phyloP scores from a whole-genome alignment of 306 rosid species.

The Lotus japonicus region DNA sequence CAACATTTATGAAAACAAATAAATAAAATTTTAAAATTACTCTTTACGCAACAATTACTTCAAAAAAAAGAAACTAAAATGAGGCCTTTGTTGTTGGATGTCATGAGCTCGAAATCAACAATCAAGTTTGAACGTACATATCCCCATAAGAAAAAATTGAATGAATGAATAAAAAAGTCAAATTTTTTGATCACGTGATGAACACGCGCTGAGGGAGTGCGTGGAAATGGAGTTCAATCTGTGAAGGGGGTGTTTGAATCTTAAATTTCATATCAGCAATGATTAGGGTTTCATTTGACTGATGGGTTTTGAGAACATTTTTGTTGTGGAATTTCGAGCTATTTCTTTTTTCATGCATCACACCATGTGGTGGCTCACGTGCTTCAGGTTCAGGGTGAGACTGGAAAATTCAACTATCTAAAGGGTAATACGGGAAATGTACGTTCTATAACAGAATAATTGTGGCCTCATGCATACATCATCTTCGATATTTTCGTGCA shows the following conservation, averaged over 20 bases:
- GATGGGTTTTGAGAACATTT: conserved; percentile 16
- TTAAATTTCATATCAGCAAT: conserved; percentile 45
- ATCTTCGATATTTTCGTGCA: conserved; percentile 43
- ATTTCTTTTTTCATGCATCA: conserved; percentile 15
- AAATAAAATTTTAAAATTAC: background rate
- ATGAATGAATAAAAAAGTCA: background rate
- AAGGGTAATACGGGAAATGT: conserved; percentile 26
- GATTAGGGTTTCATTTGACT: conserved; percentile 50
- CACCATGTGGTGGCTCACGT: conserved; percentile 24
- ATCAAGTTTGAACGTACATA: no score
- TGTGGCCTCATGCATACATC: conserved; percentile 38
- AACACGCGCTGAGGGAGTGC: conserved; percentile 8
- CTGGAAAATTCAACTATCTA: background rate
- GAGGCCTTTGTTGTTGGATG: background rate
- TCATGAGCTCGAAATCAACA: background rate
- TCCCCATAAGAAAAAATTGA: background rate
- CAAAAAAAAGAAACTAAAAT: background rate
- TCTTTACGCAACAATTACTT: background rate
- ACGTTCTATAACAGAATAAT: conserved; percentile 26
- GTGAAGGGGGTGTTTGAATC: conserved; percentile 12
- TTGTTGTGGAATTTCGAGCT: conserved; percentile 7
- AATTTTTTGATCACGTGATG: background rate
- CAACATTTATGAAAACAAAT: background rate
- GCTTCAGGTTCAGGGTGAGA: background rate
- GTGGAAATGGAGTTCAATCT: background rate